Evolutionary conservation across 805 yeast species (phyloP), one percentile per base, ranked within the genome.

Genomic region (Schwanniomyces vanrijiae): DNA sequence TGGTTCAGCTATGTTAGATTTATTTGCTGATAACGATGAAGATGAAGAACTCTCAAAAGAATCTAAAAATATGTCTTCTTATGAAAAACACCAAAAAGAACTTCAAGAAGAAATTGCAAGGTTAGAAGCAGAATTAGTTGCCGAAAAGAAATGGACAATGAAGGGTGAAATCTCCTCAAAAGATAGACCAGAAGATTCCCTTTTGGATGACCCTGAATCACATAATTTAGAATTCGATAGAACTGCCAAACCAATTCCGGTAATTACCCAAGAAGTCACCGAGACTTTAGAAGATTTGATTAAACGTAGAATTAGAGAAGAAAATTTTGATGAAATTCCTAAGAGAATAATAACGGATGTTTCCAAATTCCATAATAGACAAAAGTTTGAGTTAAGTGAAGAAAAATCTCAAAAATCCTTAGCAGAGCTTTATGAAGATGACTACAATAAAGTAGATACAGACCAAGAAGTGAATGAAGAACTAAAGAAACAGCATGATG

Each of bases 201-300:
- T 94, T 34, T 66, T 94, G 47, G 85, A 84, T 37, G 96, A 88
- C 57, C 60, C 66, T 2, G 75, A 66, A 45, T 56, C 68, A 4
- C 58, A 62, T 16, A 90, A 80, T 37, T 71, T 92, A 45, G 95
- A 90, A 55, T 94, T 92, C 60, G 99, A 92, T 58, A 80, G 98
- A 59, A 88, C 90, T 5, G 83, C 97, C 7, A 92, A 92, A 59
- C 97, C 99, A 0, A 97, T 90, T 4, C 99, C 99, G 0, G 90
- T 91, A 5, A 88, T 91, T 46, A 94, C 99, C 0, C 83, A 83
- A 56, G 96, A 91, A 53, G 80, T 86, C 9, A 90, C 98, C 0
- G 95, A 88, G 56, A 73, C 87, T 1, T 68, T 92, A 19, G 99
- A 94, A 62, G 97, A 92, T 44, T 73, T 94, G 69, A 92, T 92